A percentile compares a stretch with the other conserved stretches of the same genome.
Conservation (phyloP, 257 asterid genomes). For the Solanum bukasovii region DNA sequence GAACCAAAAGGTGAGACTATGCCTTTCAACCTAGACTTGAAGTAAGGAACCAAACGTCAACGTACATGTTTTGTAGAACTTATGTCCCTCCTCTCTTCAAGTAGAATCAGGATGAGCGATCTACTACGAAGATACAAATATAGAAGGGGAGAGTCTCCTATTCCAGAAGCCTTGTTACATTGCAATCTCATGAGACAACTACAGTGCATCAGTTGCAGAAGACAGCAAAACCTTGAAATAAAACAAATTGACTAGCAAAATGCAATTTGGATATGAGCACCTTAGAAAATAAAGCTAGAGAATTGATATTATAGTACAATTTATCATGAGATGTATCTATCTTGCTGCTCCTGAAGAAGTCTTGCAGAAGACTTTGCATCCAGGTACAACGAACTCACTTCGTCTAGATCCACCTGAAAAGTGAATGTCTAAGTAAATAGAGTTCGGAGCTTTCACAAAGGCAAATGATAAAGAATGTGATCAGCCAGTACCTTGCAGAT, state of each 20-base stretch:
- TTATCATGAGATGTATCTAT: constrained; percentile 64
- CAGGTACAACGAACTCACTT: constrained; percentile 64
- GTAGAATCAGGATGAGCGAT: neutral
- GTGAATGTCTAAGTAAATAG: neutral
- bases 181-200: neutral
- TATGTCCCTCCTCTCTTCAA: neutral
- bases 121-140: neutral
- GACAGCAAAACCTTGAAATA: neutral
- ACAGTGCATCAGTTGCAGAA: neutral
- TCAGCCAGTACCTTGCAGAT: constrained; percentile 77
- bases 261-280: neutral
- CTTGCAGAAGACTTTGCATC: constrained; percentile 84
- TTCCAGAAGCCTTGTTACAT: neutral
- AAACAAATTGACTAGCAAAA: neutral
- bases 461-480: neutral
- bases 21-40: neutral
- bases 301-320: neutral
- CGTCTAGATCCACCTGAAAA: constrained; percentile 82
- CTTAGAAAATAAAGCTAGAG: neutral
- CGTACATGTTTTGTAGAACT: neutral
- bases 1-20: neutral
- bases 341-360: constrained; percentile 95
- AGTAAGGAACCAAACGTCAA: neutral
- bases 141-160: neutral
- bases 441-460: neutral